phyloP scores from a whole-genome alignment of 805 yeast species.

The Candida succiphila region DNA sequence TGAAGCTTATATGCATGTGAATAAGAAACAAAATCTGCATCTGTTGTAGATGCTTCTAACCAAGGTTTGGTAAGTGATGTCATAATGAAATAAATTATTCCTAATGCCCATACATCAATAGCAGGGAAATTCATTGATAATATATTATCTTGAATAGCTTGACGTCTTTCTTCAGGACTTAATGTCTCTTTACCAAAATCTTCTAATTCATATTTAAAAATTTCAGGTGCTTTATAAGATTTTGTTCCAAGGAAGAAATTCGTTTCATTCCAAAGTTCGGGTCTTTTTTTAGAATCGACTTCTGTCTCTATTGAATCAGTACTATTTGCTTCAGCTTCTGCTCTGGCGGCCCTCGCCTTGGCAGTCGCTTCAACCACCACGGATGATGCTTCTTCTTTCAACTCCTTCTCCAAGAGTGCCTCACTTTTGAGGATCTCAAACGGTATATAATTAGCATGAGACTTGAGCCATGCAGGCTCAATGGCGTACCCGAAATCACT shows the following conservation, averaged over 20 bases:
- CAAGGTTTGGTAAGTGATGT: constrained; percentile 37
- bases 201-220: constrained; percentile 16
- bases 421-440: background rate
- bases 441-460: constrained; percentile 5
- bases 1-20: background rate
- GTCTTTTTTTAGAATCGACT: background rate
- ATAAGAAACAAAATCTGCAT: constrained; percentile 15
- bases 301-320: too few relatives aligned
- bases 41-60: constrained; percentile 26
- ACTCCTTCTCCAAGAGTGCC: background rate
- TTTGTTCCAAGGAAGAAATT: constrained; percentile 35
- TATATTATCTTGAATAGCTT: background rate
- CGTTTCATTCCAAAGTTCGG: constrained; percentile 9
- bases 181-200: background rate
- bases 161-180: constrained; percentile 8
- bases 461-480: constrained; percentile 17
- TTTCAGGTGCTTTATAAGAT: constrained; percentile 47
- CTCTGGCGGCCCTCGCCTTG: too few relatives aligned
- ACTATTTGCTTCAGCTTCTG: constrained; percentile 6
- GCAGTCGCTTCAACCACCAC: background rate
- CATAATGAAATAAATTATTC: constrained; percentile 37
- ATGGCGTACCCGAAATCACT: constrained; percentile 44
- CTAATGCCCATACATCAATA: constrained; percentile 43
- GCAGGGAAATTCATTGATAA: constrained; percentile 20
- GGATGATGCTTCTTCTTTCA: background rate